Evolutionary conservation across 768 basidiomycete species (phyloP), one percentile per base, ranked within the genome.

Genomic region (Ephemerocybe angulata): DNA sequence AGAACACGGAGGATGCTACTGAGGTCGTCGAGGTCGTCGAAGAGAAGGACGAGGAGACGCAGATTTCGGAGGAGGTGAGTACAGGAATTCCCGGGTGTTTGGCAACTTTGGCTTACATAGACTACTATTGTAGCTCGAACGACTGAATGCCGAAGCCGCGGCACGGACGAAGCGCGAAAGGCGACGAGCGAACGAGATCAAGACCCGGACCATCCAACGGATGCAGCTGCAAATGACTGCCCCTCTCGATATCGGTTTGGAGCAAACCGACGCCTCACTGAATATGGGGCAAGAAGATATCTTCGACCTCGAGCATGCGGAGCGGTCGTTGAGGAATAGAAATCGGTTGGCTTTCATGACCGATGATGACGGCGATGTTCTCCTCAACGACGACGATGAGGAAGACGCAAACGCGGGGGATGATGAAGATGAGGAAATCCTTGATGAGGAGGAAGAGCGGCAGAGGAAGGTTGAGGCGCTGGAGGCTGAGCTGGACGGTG

Each of bases 151-250:
- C 1, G 94, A 92, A 71, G 86, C 82, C 28, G 76, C 80, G 37
- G 82, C 86, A 27, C 83, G 86, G 44, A 67, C 80, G 37, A 93
- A 93, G 68, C 87, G 90, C 7, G 89, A 92, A 61, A 82, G 90
- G 51, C 83, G 93, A 52, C 82, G 85, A 31, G 84, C 87, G 2
- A 98, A 98, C 70, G 97, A 98, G 73, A 76, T 90, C 64, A 92
- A 90, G 71, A 78, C 82, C 27, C 84, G 88, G 60, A 90, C 93
- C 1, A 86, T 98, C 37, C 91, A 93, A 65, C 88, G 95, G 50
- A 89, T 98, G 84, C 97, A 98, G 67, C 79, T 98, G 43, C 88
- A 91, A 65, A 99, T 99, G 97, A 91, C 90, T 12, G 93, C 93
- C 19, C 97, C 97, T n/a, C 75, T 95, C 60, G 97, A 98, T 62